These are phyloP conservation scores for Rheum nobile DNA, from an alignment of 148 eudicot genomes.

Conservation along the genomic window DNA sequence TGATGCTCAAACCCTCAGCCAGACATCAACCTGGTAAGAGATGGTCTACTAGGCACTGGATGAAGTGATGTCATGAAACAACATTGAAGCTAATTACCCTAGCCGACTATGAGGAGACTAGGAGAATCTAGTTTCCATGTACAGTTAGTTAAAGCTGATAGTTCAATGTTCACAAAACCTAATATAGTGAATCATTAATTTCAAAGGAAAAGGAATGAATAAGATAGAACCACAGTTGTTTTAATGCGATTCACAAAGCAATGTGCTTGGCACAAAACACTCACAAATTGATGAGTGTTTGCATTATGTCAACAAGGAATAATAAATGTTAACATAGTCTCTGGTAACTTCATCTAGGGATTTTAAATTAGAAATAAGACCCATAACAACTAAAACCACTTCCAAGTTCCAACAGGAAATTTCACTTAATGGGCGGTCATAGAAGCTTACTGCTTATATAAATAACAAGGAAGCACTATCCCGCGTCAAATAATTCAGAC, in stretches of 20 bases:
- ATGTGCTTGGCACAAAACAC: background rate
- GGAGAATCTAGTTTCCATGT: background rate
- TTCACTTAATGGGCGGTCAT: background rate
- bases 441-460: background rate
- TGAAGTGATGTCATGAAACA: background rate
- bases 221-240: background rate
- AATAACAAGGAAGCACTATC: background rate
- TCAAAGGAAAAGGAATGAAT: background rate
- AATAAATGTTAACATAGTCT: background rate
- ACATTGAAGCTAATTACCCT: background rate
- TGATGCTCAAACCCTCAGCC: background rate
- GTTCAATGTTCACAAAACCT: background rate
- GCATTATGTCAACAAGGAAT: background rate
- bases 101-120: background rate
- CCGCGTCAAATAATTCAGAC: background rate
- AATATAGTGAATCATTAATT: background rate
- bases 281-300: background rate
- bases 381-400: background rate
- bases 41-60: background rate
- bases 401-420: background rate
- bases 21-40: background rate
- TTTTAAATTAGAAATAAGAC: background rate
- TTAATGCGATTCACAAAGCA: background rate
- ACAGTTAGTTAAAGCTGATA: background rate
- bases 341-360: background rate